These are phyloP conservation scores for Pestalotiopsis sp. DNA, from an alignment of 2,329 filamentous ascomycete species.

Conservation along the genomic window DNA sequence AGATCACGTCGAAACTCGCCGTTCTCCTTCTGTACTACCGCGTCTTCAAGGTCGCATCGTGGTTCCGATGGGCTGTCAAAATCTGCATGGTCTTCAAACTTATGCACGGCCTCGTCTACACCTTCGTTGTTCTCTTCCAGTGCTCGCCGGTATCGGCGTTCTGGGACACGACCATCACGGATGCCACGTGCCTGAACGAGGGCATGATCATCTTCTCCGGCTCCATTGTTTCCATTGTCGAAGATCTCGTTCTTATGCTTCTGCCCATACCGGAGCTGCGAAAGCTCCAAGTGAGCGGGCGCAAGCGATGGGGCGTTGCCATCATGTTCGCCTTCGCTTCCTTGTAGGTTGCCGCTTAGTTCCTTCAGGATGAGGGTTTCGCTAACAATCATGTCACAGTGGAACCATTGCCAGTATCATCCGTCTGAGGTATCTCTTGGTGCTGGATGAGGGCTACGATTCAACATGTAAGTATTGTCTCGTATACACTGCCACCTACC, in stretches of 20 bases:
- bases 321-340: slow-evolving; percentile 7
- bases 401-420: slow-evolving; percentile 10
- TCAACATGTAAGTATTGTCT: neutral
- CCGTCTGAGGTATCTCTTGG: neutral
- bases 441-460: neutral
- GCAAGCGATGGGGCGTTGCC: slow-evolving; percentile 5
- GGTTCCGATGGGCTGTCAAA: neutral
- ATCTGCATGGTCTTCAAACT: neutral
- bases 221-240: neutral
- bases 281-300: slow-evolving; percentile 1
- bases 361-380: neutral
- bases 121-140: slow-evolving; percentile 4
- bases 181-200: neutral
- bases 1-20: neutral
- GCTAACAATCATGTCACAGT: neutral
- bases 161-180: neutral
- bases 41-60: slow-evolving; percentile 3
- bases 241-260: neutral
- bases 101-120: neutral
- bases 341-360: neutral
- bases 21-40: slow-evolving; percentile 1
- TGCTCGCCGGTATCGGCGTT: neutral
- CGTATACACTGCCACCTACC: too few relatives aligned
- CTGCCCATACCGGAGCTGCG: slow-evolving; percentile 1
- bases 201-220: neutral